phyloP scores from a whole-genome alignment of 108 stramenopile genomes.

The Cyclotella distinguenda region DNA sequence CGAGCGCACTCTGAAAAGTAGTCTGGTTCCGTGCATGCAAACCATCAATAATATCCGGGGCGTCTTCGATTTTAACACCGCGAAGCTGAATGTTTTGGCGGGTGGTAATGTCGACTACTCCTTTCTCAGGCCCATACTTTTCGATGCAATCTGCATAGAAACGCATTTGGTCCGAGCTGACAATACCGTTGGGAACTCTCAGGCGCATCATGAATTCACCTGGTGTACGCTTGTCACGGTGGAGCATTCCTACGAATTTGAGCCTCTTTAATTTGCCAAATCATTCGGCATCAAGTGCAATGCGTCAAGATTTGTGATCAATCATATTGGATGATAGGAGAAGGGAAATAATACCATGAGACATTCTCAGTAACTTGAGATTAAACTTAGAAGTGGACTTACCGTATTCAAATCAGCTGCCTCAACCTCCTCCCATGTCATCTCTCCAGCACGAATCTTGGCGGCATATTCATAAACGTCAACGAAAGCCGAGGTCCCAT shows the following conservation, averaged over 20 bases:
- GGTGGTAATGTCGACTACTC: slow-evolving; percentile 94
- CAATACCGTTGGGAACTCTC: slow-evolving; percentile 91
- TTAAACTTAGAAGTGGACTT: no score
- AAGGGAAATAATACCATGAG: neutral
- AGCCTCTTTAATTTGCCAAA: slow-evolving; percentile 63
- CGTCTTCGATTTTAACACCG: slow-evolving; percentile 90
- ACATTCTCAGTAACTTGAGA: neutral
- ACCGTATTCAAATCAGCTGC: slow-evolving; percentile 81
- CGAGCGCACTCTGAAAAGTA: slow-evolving; percentile 84
- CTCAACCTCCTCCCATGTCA: slow-evolving; percentile 89
- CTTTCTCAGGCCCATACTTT: slow-evolving; percentile 79
- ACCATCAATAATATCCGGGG: slow-evolving; percentile 83
- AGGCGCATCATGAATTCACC: slow-evolving; percentile 96
- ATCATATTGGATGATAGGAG: neutral
- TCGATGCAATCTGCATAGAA: slow-evolving; percentile 83
- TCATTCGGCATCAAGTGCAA: no score
- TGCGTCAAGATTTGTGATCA: slow-evolving; percentile 9
- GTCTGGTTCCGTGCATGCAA: slow-evolving; percentile 87
- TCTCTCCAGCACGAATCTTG: slow-evolving; percentile 77
- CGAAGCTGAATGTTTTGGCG: slow-evolving; percentile 91
- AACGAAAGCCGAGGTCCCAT: slow-evolving; percentile 76
- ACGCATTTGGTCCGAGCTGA: slow-evolving; percentile 87
- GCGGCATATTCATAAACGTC: slow-evolving; percentile 87
- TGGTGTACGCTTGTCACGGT: slow-evolving; percentile 90
- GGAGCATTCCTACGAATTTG: slow-evolving; percentile 93